A percentile compares a stretch with the other conserved stretches of the same genome.
Evolutionary conservation across 2,329 filamentous ascomycete genomes (phyloP).

Genomic region (Claviceps purpurea): DNA sequence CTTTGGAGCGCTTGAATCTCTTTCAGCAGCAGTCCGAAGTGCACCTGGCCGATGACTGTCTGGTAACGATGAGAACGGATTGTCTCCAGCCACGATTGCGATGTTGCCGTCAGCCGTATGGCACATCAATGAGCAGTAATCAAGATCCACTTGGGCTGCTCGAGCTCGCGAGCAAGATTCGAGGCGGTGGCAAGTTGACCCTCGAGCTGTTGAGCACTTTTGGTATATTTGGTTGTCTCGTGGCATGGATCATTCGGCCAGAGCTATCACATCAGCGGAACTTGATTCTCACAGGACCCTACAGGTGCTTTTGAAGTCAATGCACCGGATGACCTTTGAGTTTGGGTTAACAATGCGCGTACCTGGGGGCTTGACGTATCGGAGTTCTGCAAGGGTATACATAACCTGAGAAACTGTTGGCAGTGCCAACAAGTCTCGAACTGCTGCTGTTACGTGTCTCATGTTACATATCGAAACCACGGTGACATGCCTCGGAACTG

Average conservation of each 20-base stretch:
- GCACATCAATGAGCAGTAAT: conserved; percentile 17
- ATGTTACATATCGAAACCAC: background rate
- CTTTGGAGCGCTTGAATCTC: conserved; percentile 16
- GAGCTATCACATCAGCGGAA: conserved; percentile 9
- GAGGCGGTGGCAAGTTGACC: conserved; percentile 49
- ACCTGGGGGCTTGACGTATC: background rate
- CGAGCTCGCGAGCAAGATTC: conserved; percentile 52
- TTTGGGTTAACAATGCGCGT: background rate
- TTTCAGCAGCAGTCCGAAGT: conserved; percentile 2
- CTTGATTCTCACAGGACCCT: conserved; percentile 1
- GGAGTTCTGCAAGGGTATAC: background rate
- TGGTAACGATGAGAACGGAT: conserved; percentile 6
- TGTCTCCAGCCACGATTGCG: background rate
- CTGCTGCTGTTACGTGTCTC: background rate
- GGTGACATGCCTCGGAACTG: too few species aligned
- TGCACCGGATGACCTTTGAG: background rate
- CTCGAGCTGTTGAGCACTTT: conserved; percentile 63
- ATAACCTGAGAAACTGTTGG: background rate
- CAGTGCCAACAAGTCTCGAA: background rate
- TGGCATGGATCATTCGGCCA: conserved; percentile 41
- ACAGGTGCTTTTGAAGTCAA: background rate
- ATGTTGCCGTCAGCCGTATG: background rate
- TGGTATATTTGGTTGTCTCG: conserved; percentile 59
- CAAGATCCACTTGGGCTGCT: conserved; percentile 73
- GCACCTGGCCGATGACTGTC: background rate